These are phyloP conservation scores for Begonia peltatifolia DNA, from an alignment of 306 rosid species.

Conservation along the genomic window DNA sequence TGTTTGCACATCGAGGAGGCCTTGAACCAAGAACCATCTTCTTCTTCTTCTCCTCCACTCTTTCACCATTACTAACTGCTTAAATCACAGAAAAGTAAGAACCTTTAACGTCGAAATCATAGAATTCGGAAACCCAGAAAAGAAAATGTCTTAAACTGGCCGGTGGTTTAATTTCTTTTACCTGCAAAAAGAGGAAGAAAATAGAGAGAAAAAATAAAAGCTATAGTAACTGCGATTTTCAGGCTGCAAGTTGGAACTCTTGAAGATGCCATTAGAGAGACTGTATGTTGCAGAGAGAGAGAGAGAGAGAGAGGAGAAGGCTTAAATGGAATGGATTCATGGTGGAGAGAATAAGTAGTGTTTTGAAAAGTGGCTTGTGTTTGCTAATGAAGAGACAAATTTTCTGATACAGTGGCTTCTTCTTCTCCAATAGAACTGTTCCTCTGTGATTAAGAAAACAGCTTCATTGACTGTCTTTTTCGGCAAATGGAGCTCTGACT, in stretches of 20 bases:
- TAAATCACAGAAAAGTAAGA: background rate
- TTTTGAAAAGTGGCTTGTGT: background rate
- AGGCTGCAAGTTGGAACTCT: background rate
- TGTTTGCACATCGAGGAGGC: conserved; percentile 70
- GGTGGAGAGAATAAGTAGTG: background rate
- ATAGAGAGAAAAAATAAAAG: conserved; percentile 3
- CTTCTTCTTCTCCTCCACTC: background rate
- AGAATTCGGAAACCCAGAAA: background rate
- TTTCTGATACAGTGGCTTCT: background rate
- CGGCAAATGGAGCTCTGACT: conserved; percentile 5
- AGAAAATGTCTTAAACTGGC: background rate
- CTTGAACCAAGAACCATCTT: conserved; percentile 57
- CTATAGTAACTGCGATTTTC: background rate
- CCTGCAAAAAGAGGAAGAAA: conserved; percentile 7
- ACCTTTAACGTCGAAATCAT: background rate
- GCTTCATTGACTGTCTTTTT: conserved; percentile 1
- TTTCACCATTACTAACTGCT: background rate
- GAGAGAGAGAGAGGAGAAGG: background rate
- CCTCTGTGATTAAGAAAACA: background rate
- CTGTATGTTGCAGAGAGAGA: background rate
- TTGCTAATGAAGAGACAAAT: conserved; percentile 5
- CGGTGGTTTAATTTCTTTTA: background rate
- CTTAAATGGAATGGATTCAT: background rate
- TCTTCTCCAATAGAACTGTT: background rate
- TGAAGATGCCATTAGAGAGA: background rate